Percentiles rank a stretch among this genome's conserved stretches.
phyloP scores from a whole-genome alignment of 805 yeast genomes.

The Wickerhamomyces bisporus region DNA sequence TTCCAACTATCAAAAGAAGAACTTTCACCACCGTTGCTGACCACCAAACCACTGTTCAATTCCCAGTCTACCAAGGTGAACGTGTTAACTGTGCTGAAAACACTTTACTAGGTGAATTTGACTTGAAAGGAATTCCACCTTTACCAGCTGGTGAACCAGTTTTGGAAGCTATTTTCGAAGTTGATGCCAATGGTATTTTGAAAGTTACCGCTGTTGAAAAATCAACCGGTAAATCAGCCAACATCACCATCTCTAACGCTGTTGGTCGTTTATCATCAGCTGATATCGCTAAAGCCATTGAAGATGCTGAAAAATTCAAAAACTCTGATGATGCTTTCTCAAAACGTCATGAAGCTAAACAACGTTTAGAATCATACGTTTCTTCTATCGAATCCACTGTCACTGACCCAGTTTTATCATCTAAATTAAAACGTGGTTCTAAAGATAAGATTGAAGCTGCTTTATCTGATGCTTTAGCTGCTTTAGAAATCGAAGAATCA shows the following conservation, averaged over 20 bases:
- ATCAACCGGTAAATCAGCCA: conserved; percentile 97
- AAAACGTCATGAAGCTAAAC: conserved; percentile 98
- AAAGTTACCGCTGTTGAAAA: conserved; percentile 98
- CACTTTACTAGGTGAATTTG: conserved; percentile 97
- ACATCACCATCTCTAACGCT: conserved; percentile 98
- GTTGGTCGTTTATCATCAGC: conserved; percentile 96
- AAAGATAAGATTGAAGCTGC: conserved; percentile 97
- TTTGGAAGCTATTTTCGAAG: conserved; percentile 97
- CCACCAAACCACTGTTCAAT: conserved; percentile 97
- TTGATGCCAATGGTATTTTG: conserved; percentile 99
- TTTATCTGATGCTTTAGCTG: conserved; percentile 96
- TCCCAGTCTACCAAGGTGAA: conserved; percentile 99
- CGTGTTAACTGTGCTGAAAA: conserved; percentile 98
- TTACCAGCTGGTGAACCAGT: conserved; percentile 99
- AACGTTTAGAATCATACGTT: conserved; percentile 98
- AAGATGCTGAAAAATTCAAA: conserved; percentile 99
- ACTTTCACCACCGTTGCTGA: conserved; percentile 98
- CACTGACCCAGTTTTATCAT: conserved; percentile 97
- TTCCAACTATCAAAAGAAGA: conserved; percentile 98
- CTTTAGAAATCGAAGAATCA: conserved; percentile 95
- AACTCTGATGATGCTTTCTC: conserved; percentile 98
- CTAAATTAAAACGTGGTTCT: conserved; percentile 95
- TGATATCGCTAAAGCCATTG: conserved; percentile 97
- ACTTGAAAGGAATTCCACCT: conserved; percentile 97
- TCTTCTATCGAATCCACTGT: conserved; percentile 91